phyloP scores from a whole-genome alignment of 2,329 filamentous ascomycete species.

The Neonectria ditissima region DNA sequence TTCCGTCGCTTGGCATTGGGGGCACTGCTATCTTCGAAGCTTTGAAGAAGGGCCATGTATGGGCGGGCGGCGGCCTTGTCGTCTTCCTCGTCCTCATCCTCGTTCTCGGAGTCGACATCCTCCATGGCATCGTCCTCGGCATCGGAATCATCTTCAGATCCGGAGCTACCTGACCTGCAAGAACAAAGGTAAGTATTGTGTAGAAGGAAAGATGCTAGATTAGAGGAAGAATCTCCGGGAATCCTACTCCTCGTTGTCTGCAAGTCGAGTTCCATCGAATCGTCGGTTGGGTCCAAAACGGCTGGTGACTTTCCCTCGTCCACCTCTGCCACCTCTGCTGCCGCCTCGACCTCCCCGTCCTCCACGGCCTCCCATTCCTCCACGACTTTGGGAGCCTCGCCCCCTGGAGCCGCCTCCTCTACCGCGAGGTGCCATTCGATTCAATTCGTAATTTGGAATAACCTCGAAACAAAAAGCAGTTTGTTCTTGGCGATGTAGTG shows the following conservation, averaged over 20 bases:
- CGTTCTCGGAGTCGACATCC: constrained; percentile 57
- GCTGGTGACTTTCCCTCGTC: constrained; percentile 50
- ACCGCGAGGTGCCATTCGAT: constrained; percentile 52
- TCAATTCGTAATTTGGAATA: constrained; percentile 1
- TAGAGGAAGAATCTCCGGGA: background rate
- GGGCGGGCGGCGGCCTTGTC: constrained; percentile 60
- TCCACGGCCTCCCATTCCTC: constrained; percentile 43
- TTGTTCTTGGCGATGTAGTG: background rate
- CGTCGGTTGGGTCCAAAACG: constrained; percentile 53
- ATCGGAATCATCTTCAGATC: constrained; percentile 45
- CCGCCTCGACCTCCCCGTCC: constrained; percentile 35
- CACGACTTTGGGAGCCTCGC: constrained; percentile 39
- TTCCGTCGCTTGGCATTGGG: constrained; percentile 69
- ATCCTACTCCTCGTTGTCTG: constrained; percentile 53
- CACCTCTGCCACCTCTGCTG: constrained; percentile 46
- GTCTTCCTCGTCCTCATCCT: constrained; percentile 61
- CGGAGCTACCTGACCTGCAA: constrained; percentile 38
- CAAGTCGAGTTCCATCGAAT: constrained; percentile 52
- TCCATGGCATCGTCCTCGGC: constrained; percentile 53
- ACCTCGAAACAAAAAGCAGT: background rate
- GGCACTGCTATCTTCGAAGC: constrained; percentile 60
- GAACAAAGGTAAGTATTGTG: constrained; percentile 15
- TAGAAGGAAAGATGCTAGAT: background rate
- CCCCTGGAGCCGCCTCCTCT: constrained; percentile 51
- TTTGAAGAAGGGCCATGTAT: constrained; percentile 70